These are phyloP conservation scores for Melampsora occidentalis DNA, from an alignment of 1,284 basidiomycete species.

Conservation along the genomic window DNA sequence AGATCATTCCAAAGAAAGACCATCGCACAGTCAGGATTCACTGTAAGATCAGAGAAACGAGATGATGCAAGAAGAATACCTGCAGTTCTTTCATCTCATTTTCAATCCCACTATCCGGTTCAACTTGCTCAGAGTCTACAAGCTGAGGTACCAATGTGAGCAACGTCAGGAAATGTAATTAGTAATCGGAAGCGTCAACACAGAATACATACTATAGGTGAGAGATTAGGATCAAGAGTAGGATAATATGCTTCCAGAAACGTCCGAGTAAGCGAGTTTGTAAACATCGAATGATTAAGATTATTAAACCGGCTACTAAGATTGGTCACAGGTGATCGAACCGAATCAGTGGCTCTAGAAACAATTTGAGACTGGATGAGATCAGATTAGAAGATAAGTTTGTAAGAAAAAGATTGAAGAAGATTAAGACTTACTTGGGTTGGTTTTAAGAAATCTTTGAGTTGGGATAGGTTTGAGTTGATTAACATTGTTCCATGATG, in stretches of 20 bases:
- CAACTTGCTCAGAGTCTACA: neutral
- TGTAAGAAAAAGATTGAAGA: neutral
- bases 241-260: conserved; percentile 66
- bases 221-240: conserved; percentile 2
- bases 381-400: neutral
- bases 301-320: conserved; percentile 63
- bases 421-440: conserved; percentile 62
- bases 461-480: conserved; percentile 67
- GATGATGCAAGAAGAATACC: neutral
- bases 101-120: conserved; percentile 44
- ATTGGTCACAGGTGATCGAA: conserved; percentile 87
- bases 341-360: conserved; percentile 82
- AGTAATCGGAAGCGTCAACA: neutral
- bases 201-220: conserved; percentile 3
- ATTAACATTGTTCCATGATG: conserved; percentile 99
- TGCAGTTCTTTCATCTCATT: conserved; percentile 43
- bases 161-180: neutral
- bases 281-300: conserved; percentile 69
- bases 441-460: conserved; percentile 70
- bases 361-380: conserved; percentile 56
- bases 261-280: conserved; percentile 66
- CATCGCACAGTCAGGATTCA: conserved; percentile 45
- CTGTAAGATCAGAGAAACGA: conserved; percentile 44
- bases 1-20: neutral
- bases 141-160: neutral